Base-by-base conservation (phyloP, 106 monocot species). In the Allium cepa region DNA sequence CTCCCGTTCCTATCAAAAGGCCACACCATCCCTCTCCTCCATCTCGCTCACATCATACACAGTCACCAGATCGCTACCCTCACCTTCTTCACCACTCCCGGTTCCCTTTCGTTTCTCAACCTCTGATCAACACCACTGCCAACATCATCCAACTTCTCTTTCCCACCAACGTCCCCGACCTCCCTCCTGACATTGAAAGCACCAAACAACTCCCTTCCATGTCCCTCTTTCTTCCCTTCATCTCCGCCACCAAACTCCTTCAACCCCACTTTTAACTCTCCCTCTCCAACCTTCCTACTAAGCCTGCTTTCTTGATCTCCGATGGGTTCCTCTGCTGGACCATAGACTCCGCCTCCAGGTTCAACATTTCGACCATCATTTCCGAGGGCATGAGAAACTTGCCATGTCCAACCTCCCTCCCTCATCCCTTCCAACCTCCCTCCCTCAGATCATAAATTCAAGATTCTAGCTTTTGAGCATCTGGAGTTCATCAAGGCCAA, bases 1-100 rank as follows among this genome's bases (percentile, higher is more conserved):
- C 76, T 84, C 79, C 84, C 84, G 0, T 79, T 79, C 73, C 51
- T 77, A 62, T 68, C 84, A 11, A 84, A 76, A 70, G 84, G 84
- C 56, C 79, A 84, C 73, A 76, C 62, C 26, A 66, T 84, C 48
- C 84, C 84, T 14, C 84, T 84, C 76, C 69, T 84, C 49, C 79
- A 79, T 17, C 65, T 84, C 60, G 73, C 84, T 66, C 8, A 58
- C 45, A 56, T 59, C 50, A 46, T 79, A 48, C 53, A 66, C 49
- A 8, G 26, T 16, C 59, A 63, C 50, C 49, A 63, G 64, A 49
- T 77, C 52, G 69, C 49, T 17, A 57, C 67, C 45, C 46, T 77
- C 69, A 76, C 84, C 59, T 53, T 79, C 76, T 46, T 79, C 66
- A 79, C 84, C 51, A 79, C 84, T n/a, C 84, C 84, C 66, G 64